Evolutionary conservation across 768 basidiomycete genomes (phyloP), one percentile per base, ranked within the genome.

Genomic region (Suillus clintonianus): DNA sequence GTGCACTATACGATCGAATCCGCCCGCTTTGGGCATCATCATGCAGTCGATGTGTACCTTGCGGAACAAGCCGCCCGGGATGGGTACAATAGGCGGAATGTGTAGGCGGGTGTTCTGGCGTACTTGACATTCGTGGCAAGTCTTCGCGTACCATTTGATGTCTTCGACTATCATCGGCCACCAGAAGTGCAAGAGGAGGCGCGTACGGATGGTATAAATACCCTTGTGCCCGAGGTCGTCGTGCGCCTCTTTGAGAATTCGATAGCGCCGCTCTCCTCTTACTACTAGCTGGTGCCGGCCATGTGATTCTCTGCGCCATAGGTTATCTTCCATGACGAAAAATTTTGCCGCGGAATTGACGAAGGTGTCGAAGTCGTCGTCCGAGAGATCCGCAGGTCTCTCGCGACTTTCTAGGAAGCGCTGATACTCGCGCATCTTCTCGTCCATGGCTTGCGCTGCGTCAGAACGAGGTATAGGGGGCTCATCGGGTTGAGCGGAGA

Each of bases 1-100:
- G 2, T 67, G 27, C 68, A 65, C 68, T 11, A 79, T 70, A 14
- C 66, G 77, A 0, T 22, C 5, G 14, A 60, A 67, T 0, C 66
- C 24, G 1, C 37, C 11, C 1, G 54, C 43, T 19, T 43, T 50
- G 0, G 55, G 59, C 67, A 67, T 67, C 0, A 60, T 14, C 54
- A 67, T 65, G 0, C 43, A 63, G 6, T 47, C 45, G 2, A 47
- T 11, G 4, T 47, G 45, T 5, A 11, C 45, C 13, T 47, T 47
- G 4, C 22, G 1, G 4, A 47, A 47, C 10, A 47, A 4, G 5
- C 45, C 22, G 0, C 45, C 45, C 5, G 43, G n/a, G 2, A 63
- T 32, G 0, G 30, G 58, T 2, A 63, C 27, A 0, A 42, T 41
- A 0, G 58, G 58, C 0, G 30, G 58, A 19, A 64, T 64, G 4